These are phyloP conservation scores for Gnaphalium uliginosum DNA, from an alignment of 129 eudicot genomes.

Conservation along the genomic window DNA sequence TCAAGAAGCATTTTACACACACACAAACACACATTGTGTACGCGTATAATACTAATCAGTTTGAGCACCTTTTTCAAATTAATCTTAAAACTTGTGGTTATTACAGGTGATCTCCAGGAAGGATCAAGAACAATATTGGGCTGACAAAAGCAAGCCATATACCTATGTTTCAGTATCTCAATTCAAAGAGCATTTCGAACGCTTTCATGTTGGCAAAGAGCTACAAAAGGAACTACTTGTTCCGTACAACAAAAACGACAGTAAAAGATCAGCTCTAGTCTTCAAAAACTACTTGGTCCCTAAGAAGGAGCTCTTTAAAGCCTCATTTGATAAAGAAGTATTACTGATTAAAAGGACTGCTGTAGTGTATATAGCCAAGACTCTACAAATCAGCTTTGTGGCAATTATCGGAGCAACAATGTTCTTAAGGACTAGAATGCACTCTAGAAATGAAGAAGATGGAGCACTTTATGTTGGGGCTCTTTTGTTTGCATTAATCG, in stretches of 20 bases:
- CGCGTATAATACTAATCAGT: not conserved
- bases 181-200: constrained; percentile 33
- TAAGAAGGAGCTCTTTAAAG: constrained; percentile 32
- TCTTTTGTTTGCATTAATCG: constrained; percentile 34
- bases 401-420: constrained; percentile 38
- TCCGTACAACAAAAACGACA: constrained; percentile 19
- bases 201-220: constrained; percentile 30
- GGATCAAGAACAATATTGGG: constrained; percentile 50
- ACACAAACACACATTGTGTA: not conserved
- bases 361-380: constrained; percentile 37
- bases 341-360: constrained; percentile 34
- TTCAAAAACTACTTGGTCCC: constrained; percentile 33
- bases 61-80: not conserved
- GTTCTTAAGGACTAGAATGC: constrained; percentile 41
- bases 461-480: constrained; percentile 44
- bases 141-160: constrained; percentile 25
- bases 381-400: constrained; percentile 37
- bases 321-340: constrained; percentile 39
- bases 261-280: constrained; percentile 31
- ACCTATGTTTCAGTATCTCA: constrained; percentile 29
- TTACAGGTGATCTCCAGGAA: constrained; percentile 32
- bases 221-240: constrained; percentile 23
- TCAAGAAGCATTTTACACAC: no score
- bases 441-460: constrained; percentile 41
- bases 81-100: not conserved